Base-by-base conservation (phyloP, 768 basidiomycete species). In the Pleurotus tuoliensis region DNA sequence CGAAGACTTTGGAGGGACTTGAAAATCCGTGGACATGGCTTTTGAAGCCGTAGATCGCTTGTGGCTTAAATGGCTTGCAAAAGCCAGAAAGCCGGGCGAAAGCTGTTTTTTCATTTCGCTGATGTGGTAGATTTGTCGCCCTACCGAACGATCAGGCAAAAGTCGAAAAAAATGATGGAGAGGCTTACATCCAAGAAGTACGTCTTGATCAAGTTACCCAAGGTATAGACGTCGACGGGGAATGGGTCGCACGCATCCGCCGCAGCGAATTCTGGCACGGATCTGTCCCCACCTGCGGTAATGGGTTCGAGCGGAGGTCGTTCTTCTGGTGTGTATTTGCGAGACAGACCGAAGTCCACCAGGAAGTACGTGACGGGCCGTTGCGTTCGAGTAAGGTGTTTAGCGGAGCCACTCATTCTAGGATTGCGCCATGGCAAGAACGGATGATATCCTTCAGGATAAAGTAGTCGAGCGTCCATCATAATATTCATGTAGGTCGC, bases 261-360 rank as follows among this genome's bases (percentile, higher is more conserved):
- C 6, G 61, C 51, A n/a, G 61, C 62, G 43, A 70, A 71, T 30
- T 75, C 74, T 2, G 73, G 73, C 1, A 71, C 72, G 2, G 69
- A 60, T 55, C 67, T 73, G 60, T 79, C 76, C 1, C 72, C 79
- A 0, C 79, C 76, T 40, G 62, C 62, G 1, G 71, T 65, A 0
- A 71, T 68, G 5, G 53, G 20, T 20, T 68, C 68, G 0, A 60
- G 60, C 0, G 68, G 69, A 1, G 70, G 24, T 0, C 24, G 3
- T 5, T 24, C 24, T 24, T 24, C 24, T 5, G 24, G 24, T 0
- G 4, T 24, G 56, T 63, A 70, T 16, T 48, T 57, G 7, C 52
- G 46, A 12, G 66, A 61, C 8, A 68, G 25, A 25, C 63, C 66
- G 40, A 67, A 70, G 43, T 70, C 68, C 7, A 63, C 61, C 5